These are phyloP conservation scores for Cladochytrium replicatum DNA, from an alignment of 192 early-diverging fungal species.

Conservation along the genomic window DNA sequence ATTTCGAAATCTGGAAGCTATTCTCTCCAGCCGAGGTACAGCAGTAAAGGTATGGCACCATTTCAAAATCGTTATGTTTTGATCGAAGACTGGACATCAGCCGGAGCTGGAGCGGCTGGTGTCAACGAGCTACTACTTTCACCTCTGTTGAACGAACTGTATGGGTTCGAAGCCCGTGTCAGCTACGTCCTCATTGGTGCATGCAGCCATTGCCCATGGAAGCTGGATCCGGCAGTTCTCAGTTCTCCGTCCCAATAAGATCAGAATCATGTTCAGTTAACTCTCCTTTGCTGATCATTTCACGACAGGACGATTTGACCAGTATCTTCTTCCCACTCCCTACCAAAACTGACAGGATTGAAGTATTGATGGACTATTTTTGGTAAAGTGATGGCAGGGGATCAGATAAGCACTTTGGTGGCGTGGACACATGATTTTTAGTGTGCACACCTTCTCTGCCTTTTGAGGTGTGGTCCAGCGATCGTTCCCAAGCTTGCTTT, in stretches of 20 bases:
- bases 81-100: constrained; percentile 30
- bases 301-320: constrained; percentile 60
- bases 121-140: constrained; percentile 85
- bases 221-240: constrained; percentile 85
- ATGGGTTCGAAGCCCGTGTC: constrained; percentile 79
- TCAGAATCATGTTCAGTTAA: background rate
- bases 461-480: too few relatives aligned
- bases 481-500: too few relatives aligned
- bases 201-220: constrained; percentile 65
- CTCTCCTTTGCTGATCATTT: background rate
- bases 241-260: constrained; percentile 57
- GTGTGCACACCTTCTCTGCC: too few relatives aligned
- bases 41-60: too few relatives aligned
- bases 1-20: constrained; percentile 82
- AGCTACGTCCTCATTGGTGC: constrained; percentile 74
- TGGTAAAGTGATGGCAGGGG: too few relatives aligned
- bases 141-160: constrained; percentile 88
- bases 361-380: constrained; percentile 43
- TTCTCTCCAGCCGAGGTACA: constrained; percentile 72
- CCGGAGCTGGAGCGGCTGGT: constrained; percentile 47
- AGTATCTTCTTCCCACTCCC: constrained; percentile 56
- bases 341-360: constrained; percentile 30
- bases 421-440: too few relatives aligned
- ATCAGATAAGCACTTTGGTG: too few relatives aligned
- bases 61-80: too few relatives aligned